Evolutionary conservation across 129 eudicot species (phyloP).

Genomic region (Escallonia herrerae): DNA sequence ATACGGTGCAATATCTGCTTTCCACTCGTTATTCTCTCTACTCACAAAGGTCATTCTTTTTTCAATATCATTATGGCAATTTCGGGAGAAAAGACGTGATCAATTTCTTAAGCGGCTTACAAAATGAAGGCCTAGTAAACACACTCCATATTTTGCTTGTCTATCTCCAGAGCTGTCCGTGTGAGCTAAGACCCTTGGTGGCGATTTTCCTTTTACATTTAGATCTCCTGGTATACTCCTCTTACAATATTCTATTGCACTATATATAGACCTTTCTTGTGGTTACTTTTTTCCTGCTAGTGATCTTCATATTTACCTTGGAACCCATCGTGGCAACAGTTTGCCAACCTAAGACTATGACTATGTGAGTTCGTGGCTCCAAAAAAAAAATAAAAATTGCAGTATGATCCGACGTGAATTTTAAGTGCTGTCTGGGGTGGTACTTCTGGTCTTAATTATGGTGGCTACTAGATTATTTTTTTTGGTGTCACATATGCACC

Average conservation of each 20-base stretch:
- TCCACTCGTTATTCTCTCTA: too few relatives aligned
- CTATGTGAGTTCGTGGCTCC: too few relatives aligned
- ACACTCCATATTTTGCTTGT: conserved; percentile 17
- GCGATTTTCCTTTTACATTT: conserved; percentile 28
- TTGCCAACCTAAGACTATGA: background rate
- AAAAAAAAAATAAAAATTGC: background rate
- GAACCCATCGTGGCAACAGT: background rate
- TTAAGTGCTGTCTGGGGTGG: background rate
- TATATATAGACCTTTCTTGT: background rate
- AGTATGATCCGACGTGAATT: background rate
- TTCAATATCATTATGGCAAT: background rate
- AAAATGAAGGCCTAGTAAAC: conserved; percentile 13
- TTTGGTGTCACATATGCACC: too few relatives aligned
- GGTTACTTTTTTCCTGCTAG: background rate
- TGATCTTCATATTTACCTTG: background rate
- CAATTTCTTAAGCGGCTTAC: conserved; percentile 16
- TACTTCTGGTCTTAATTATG: background rate
- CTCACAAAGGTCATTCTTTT: too few relatives aligned
- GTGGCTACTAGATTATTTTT: background rate
- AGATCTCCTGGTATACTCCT: conserved; percentile 60
- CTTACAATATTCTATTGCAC: background rate
- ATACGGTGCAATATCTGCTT: too few relatives aligned
- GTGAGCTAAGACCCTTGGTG: conserved; percentile 19
- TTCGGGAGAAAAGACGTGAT: conserved; percentile 29
- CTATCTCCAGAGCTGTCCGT: conserved; percentile 18